A percentile compares a stretch with the other conserved stretches of the same genome.
These are phyloP conservation scores for Ogataea kodamae DNA, from an alignment of 805 yeast genomes.

Conservation along the genomic window DNA sequence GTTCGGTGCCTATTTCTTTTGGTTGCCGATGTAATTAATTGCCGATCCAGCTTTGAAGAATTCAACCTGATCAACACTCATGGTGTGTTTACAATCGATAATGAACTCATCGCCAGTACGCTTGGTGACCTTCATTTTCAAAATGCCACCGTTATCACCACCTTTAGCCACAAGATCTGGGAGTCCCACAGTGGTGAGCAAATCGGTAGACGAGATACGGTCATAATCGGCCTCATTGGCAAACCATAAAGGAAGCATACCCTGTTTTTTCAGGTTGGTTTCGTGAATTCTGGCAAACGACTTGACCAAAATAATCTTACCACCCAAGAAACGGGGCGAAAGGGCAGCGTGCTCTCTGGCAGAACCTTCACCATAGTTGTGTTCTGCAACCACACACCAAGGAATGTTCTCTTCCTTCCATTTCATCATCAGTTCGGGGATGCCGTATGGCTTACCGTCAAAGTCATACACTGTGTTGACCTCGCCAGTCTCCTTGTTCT, in stretches of 20 bases:
- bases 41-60: slow-evolving; percentile 98
- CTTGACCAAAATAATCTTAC: slow-evolving; percentile 80
- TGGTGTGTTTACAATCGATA: slow-evolving; percentile 84
- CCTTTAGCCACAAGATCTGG: slow-evolving; percentile 71
- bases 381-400: slow-evolving; percentile 96
- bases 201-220: slow-evolving; percentile 70
- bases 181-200: slow-evolving; percentile 69
- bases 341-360: slow-evolving; percentile 99
- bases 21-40: slow-evolving; percentile 68
- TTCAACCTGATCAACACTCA: slow-evolving; percentile 94
- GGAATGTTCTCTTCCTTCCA: slow-evolving; percentile 85
- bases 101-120: slow-evolving; percentile 65
- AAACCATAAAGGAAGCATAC: slow-evolving; percentile 92
- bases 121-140: slow-evolving; percentile 71
- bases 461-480: slow-evolving; percentile 87
- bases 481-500: slow-evolving; percentile 94
- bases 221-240: slow-evolving; percentile 90
- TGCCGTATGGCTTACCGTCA: slow-evolving; percentile 71
- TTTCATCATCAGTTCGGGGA: slow-evolving; percentile 95
- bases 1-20: slow-evolving; percentile 21
- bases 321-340: slow-evolving; percentile 93
- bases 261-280: slow-evolving; percentile 96
- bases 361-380: slow-evolving; percentile 98
- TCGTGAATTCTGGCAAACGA: slow-evolving; percentile 98
- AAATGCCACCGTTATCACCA: slow-evolving; percentile 84